phyloP scores from a whole-genome alignment of 2,329 filamentous ascomycete species.

The Botryotinia narcissicola region DNA sequence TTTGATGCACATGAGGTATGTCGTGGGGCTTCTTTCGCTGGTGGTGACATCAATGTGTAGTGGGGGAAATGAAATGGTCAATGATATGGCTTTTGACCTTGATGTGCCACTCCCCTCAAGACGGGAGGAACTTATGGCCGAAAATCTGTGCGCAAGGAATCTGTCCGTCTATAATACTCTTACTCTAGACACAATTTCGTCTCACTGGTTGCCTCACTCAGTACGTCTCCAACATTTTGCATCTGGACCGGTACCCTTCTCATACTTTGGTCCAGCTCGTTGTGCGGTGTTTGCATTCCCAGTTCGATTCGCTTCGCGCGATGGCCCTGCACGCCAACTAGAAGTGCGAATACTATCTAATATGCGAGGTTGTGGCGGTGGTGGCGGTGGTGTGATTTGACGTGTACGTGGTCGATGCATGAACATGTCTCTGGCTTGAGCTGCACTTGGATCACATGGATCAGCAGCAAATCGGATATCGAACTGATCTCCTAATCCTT shows the following conservation, averaged over 20 bases:
- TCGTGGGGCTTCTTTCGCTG: background rate
- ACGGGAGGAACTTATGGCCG: too few relatives aligned
- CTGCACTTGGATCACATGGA: conserved; percentile 20
- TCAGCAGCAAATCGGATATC: conserved; percentile 19
- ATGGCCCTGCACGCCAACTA: background rate
- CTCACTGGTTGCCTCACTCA: background rate
- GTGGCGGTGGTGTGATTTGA: background rate
- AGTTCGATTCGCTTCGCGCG: too few relatives aligned
- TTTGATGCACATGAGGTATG: background rate
- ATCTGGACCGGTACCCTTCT: background rate
- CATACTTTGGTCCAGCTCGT: background rate
- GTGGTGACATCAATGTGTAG: background rate
- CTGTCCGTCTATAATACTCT: background rate
- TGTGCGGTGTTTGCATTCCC: background rate
- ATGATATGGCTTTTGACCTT: background rate
- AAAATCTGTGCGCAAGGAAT: background rate
- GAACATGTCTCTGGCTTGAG: conserved; percentile 8
- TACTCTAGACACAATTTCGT: background rate
- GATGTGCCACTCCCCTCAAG: background rate
- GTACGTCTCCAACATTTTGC: background rate
- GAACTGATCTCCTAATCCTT: conserved; percentile 8
- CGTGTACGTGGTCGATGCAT: background rate
- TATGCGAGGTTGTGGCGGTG: background rate
- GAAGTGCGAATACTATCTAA: background rate
- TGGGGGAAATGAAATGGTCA: background rate